A percentile compares a stretch with the other conserved stretches of the same genome.
Evolutionary conservation across 257 asterid genomes (phyloP).

Genomic region (Solanum bukasovii): DNA sequence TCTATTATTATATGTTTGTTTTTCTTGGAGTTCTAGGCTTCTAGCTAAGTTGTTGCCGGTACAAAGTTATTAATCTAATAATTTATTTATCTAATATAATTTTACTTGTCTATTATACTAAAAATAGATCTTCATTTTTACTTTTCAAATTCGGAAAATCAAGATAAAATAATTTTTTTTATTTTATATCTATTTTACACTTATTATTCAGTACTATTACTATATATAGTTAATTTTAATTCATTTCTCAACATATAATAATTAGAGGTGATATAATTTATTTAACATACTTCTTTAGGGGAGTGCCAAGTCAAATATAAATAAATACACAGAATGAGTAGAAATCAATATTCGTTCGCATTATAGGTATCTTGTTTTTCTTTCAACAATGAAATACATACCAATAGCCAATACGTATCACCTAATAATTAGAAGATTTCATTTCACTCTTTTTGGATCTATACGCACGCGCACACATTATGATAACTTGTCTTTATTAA

Average conservation of each 20-base stretch:
- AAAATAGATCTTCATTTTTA: no score
- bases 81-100: background rate
- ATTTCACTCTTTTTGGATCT: background rate
- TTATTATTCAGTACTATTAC: background rate
- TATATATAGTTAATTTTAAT: no score
- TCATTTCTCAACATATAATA: background rate
- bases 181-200: background rate
- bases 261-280: no score
- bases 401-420: background rate
- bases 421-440: background rate
- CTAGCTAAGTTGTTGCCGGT: background rate
- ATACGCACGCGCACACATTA: background rate
- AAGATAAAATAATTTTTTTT: no score
- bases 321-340: no score
- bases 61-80: background rate
- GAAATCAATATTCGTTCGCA: background rate
- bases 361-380: background rate
- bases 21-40: background rate
- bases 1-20: background rate
- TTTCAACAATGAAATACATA: background rate
- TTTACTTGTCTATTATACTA: no score
- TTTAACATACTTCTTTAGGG: no score
- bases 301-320: background rate
- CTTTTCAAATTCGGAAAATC: no score
- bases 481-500: background rate